Percentiles rank a stretch among this genome's conserved stretches.
Conservation (phyloP, 2,329 filamentous ascomycete species). For the Phialophora macrospora region DNA sequence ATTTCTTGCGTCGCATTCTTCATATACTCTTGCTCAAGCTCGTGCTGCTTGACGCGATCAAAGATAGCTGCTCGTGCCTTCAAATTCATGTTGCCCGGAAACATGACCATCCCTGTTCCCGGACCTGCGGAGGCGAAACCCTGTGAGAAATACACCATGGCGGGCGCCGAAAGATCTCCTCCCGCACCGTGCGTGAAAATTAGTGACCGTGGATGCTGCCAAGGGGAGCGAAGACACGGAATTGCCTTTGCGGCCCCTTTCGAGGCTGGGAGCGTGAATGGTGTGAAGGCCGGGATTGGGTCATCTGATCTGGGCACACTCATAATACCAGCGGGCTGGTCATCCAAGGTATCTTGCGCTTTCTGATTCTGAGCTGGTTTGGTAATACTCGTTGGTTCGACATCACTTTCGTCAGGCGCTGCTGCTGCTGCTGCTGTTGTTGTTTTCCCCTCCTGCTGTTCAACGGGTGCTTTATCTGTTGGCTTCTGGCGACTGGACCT, state of each 20-base stretch:
- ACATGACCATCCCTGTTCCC: conserved; percentile 26
- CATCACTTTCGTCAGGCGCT: neutral
- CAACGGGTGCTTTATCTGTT: neutral
- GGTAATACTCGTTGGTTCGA: neutral
- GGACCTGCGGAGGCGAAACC: conserved; percentile 24
- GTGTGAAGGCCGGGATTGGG: neutral
- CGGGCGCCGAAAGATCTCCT: conserved; percentile 33
- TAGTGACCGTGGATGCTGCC: conserved; percentile 5
- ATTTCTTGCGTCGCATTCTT: neutral
- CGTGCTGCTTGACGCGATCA: conserved; percentile 24
- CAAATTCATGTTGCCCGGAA: conserved; percentile 38
- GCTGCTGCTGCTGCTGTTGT: no score
- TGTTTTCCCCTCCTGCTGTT: neutral
- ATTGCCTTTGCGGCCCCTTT: conserved; percentile 10
- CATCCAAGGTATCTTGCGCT: neutral
- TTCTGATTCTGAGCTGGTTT: neutral
- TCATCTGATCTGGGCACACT: neutral
- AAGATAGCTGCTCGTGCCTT: conserved; percentile 30
- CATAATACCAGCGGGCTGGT: neutral
- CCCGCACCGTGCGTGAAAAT: conserved; percentile 40
- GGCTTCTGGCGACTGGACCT: neutral
- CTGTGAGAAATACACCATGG: conserved; percentile 33
- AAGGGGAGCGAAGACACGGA: conserved; percentile 6
- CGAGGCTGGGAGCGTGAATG: neutral
- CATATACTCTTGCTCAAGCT: conserved; percentile 10